Evolutionary conservation across 2,329 filamentous ascomycete species (phyloP), one percentile per base, ranked within the genome.

Genomic region (Diplodia intermedia): DNA sequence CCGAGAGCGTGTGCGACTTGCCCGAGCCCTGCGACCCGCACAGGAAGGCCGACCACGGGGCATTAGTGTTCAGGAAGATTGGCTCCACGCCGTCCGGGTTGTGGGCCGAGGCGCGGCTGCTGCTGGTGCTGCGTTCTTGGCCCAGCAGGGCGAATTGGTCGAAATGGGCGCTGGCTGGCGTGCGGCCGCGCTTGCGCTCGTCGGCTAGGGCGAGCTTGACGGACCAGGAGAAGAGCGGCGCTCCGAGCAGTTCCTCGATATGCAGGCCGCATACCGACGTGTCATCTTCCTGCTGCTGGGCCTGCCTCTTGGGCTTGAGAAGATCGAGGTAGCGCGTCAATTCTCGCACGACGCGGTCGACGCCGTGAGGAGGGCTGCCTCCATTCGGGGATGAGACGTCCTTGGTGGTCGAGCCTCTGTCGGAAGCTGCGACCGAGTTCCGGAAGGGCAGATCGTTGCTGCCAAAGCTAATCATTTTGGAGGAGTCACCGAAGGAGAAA

Each of bases 21-120:
- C 88, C 88, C 52, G 83, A 85, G 0, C 88, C 88, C 71, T 90
- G 87, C 1, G 85, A 85, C 1, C 88, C 88, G 69, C 88, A 90
- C 23, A 90, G 86, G 73, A 90, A 90, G 0, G 83, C 79, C 0
- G 86, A 88, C 70, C 82, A 86, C 0, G 88, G 87, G 0, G 82
- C 79, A 31, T 86, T 83, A 1, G 83, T 83, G 70, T 89, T 89
- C 20, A 85, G 72, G 31, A 84, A 81, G 1, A 86, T 70, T 0
- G 75, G 74, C 53, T 67, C 66, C 0, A 47, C 49, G n/a, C 56
- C 65, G 15, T 31, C 36, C 3, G 65, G 65, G 54, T 52, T 62
- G 38, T 26, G 14, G 3, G 47, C 33, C 3, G 55, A 47, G 7
- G 18, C 29, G 20, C 6, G 36, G 36, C 1, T 14, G 2, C 11